Conservation (phyloP, 2,329 filamentous ascomycete genomes). For the Xylaria hypoxylon region DNA sequence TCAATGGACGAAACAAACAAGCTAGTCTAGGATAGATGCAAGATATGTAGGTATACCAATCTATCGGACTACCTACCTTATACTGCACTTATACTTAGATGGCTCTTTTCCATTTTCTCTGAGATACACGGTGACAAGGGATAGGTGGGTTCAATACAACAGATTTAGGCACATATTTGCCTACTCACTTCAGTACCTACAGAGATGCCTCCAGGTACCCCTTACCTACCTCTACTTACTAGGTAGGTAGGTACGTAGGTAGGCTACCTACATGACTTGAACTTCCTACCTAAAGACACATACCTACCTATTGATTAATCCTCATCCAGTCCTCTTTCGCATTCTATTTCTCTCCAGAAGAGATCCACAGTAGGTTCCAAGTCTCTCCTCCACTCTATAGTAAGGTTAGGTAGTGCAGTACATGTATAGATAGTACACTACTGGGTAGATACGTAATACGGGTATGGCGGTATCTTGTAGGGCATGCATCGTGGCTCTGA, state of each 20-base stretch:
- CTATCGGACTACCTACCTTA: no score
- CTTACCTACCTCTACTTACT: neutral
- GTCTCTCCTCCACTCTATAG: conserved; percentile 2
- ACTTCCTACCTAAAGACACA: no score
- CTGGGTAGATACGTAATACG: no score
- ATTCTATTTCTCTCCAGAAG: neutral
- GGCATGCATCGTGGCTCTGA: conserved; percentile 7
- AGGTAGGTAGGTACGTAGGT: neutral
- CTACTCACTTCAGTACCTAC: neutral
- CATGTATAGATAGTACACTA: no score
- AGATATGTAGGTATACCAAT: neutral
- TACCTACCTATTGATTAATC: neutral
- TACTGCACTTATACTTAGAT: no score
- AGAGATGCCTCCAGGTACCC: neutral
- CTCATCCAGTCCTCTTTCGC: neutral
- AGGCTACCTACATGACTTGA: neutral
- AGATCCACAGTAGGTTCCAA: neutral
- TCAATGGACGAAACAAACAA: conserved; percentile 1
- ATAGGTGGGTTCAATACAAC: neutral
- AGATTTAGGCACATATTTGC: neutral
- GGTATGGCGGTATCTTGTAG: no score
- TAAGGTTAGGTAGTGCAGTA: no score
- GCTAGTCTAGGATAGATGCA: neutral
- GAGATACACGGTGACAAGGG: neutral
- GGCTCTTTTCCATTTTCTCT: no score